A percentile compares a stretch with the other conserved stretches of the same genome.
Conservation (phyloP, 257 asterid genomes). For the Paulownia fortunei region DNA sequence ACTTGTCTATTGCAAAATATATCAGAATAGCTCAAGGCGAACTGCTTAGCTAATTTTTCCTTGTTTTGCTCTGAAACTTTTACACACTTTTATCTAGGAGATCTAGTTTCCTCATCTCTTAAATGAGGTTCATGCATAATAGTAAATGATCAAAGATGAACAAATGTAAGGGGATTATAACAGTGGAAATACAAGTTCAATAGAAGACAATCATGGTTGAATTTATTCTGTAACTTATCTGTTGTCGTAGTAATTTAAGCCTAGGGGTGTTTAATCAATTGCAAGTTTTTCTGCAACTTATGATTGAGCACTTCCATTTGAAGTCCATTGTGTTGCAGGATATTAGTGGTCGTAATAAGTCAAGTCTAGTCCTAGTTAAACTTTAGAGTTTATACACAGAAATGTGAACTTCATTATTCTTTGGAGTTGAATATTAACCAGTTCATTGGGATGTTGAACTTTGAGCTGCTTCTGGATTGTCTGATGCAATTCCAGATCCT, state of each 20-base stretch:
- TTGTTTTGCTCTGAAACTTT: not conserved
- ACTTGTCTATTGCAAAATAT: not conserved
- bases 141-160: not conserved
- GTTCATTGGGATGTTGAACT: too few relatives aligned
- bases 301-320: not conserved
- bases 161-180: not conserved
- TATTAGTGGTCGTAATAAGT: not conserved
- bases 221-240: not conserved
- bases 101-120: slow-evolving; percentile 10
- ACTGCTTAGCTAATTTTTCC: not conserved
- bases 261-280: not conserved
- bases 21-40: slow-evolving; percentile 3
- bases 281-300: not conserved
- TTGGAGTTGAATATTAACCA: not conserved
- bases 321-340: not conserved
- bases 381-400: too few relatives aligned
- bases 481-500: not conserved
- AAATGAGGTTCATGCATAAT: not conserved
- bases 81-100: not conserved
- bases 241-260: not conserved
- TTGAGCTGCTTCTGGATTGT: not conserved
- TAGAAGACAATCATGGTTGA: not conserved
- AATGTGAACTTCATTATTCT: not conserved
- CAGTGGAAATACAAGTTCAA: not conserved
- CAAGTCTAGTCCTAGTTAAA: not conserved